Conservation (phyloP, 495 filamentous ascomycete genomes). For the Geopyxis carbonaria region DNA sequence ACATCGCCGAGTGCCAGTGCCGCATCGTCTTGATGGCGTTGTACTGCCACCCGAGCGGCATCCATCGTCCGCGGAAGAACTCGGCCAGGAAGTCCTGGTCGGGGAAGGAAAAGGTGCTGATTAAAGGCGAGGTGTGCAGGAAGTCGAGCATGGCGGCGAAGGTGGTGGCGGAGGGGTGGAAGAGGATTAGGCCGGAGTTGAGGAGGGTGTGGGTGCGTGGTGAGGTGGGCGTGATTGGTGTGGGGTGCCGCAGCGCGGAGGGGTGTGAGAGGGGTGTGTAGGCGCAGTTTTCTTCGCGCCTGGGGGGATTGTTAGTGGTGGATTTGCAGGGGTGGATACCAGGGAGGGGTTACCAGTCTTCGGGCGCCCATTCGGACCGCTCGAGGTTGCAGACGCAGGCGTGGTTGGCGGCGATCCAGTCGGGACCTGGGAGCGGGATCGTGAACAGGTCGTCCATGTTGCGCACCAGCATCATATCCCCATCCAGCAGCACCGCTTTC, state of each 20-base stretch:
- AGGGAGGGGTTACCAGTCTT: conserved; percentile 27
- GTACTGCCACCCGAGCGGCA: conserved; percentile 31
- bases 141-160: conserved; percentile 28
- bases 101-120: conserved; percentile 32
- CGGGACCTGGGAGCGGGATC: conserved; percentile 14
- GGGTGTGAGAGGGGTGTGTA: conserved; percentile 30
- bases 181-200: conserved; percentile 30
- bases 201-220: conserved; percentile 27
- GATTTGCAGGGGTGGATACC: neutral
- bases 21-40: conserved; percentile 39
- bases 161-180: conserved; percentile 26
- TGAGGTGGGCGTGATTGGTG: conserved; percentile 13
- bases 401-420: conserved; percentile 35
- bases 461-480: conserved; percentile 33
- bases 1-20: conserved; percentile 37
- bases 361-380: conserved; percentile 31
- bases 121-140: conserved; percentile 26
- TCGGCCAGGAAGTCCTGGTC: conserved; percentile 38
- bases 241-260: conserved; percentile 18
- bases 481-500: conserved; percentile 34
- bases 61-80: conserved; percentile 32
- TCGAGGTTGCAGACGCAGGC: conserved; percentile 39
- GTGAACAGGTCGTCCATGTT: conserved; percentile 34
- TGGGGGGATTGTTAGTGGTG: neutral
- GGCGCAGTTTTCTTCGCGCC: conserved; percentile 32